Evolutionary conservation across 768 basidiomycete genomes (phyloP).

Genomic region (Lactifluus echinatus): DNA sequence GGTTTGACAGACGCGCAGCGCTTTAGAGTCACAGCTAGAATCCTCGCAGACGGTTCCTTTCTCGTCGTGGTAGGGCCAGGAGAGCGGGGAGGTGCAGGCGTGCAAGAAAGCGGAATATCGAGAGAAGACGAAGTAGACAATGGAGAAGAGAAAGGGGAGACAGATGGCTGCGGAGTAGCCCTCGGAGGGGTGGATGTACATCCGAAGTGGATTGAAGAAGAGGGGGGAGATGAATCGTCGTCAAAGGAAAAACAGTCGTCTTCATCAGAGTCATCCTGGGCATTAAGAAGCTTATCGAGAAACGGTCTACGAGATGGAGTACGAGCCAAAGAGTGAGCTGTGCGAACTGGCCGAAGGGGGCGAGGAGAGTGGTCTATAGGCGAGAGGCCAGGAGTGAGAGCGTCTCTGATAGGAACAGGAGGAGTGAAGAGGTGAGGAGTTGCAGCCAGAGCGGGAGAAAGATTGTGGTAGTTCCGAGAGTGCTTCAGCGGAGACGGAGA

Average conservation of each 20-base stretch:
- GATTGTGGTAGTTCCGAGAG: not conserved
- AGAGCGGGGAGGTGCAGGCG: not conserved
- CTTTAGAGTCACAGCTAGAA: not conserved
- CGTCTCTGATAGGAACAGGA: conserved; percentile 1
- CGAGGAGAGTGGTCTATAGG: conserved; percentile 17
- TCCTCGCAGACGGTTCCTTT: not conserved
- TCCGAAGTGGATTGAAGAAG: conserved; percentile 12
- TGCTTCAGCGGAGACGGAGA: conserved; percentile 16
- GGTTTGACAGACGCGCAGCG: not conserved
- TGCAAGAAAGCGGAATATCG: conserved; percentile 12
- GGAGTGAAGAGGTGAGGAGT: conserved; percentile 18
- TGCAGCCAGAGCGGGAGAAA: conserved; percentile 16
- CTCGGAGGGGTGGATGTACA: conserved; percentile 15
- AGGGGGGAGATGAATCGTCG: conserved; percentile 8
- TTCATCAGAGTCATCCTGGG: conserved; percentile 15
- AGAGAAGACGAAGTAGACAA: conserved; percentile 14
- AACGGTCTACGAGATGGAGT: conserved; percentile 5
- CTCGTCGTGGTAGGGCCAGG: not conserved
- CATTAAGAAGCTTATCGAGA: conserved; percentile 9
- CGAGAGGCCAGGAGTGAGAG: conserved; percentile 13
- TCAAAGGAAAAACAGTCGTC: not conserved
- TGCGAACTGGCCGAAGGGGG: not conserved
- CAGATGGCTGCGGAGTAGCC: conserved; percentile 8
- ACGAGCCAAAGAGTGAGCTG: not conserved
- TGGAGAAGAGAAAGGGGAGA: conserved; percentile 17